Evolutionary conservation across 768 basidiomycete species (phyloP), one percentile per base, ranked within the genome.

Genomic region (Hericium rajendrae): DNA sequence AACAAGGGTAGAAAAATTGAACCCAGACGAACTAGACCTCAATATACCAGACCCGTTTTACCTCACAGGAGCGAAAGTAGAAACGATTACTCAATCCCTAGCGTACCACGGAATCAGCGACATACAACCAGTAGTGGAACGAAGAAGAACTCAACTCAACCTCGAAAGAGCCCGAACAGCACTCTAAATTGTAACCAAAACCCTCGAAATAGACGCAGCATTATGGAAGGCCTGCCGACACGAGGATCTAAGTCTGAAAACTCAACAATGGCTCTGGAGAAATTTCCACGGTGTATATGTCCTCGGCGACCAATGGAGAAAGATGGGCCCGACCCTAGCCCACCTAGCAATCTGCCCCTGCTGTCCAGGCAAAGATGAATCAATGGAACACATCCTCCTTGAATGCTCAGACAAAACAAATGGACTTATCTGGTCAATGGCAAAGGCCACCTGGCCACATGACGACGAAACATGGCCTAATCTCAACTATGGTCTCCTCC

Each of bases 51-150:
- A 18, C 9, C 20, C 13, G 3, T 58, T 49, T 22, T 51, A 56
- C 57, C 32, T 51, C 18, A 4, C n/a, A n/a, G 57, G 57, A 13
- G 57, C 53, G 8, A 48, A 51, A 37, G 46, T 61, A 11, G 11
- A 49, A 6, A 16, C 24, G 16, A 4, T 58, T 2, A 53, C 54
- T 2, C 48, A 52, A 20, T 26, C 49, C 3, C 15, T 51, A 1
- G 57, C 41, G 1, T 58, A 61, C 54, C 13, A 53, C 8, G 57
- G 20, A 1, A 57, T 57, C 20, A 20, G 50, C 2, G 50, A 51
- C 2, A 22, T 2, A 22, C 22, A 22, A 22, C 1, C 24, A 15
- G 5, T 2, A 0, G 9, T 4, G 0, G 3, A 2, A 4, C 3
- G 26, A 6, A 4, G 13, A 8, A 26, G 4, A 3, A 9, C 22